phyloP scores from a whole-genome alignment of 805 yeast species.

The Wickerhamomyces kurtzmanii region DNA sequence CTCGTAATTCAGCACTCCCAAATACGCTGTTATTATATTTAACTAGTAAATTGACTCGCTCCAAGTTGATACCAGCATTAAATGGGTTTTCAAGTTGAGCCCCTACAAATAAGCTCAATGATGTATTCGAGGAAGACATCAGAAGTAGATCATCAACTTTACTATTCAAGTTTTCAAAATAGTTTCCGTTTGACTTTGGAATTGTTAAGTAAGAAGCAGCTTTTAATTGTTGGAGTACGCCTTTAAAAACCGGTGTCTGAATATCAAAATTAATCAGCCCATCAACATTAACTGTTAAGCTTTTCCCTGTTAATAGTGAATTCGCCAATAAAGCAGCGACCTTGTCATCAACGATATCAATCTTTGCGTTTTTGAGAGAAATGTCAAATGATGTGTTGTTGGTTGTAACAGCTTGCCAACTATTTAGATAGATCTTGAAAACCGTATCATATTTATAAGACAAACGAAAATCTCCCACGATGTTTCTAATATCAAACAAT shows the following conservation, averaged over 20 bases:
- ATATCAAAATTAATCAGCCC: slow-evolving; percentile 11
- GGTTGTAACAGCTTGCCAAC: slow-evolving; percentile 14
- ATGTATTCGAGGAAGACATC: slow-evolving; percentile 17
- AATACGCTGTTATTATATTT: slow-evolving; percentile 22
- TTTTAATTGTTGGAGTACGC: slow-evolving; percentile 12
- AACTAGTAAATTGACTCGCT: slow-evolving; percentile 18
- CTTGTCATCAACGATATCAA: slow-evolving; percentile 11
- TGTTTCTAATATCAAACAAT: slow-evolving; percentile 4
- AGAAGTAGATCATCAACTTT: slow-evolving; percentile 11
- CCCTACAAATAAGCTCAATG: slow-evolving; percentile 19
- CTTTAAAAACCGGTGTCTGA: slow-evolving; percentile 13
- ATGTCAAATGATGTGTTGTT: slow-evolving; percentile 1
- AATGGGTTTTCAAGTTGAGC: slow-evolving; percentile 25
- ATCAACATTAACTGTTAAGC: slow-evolving; percentile 1
- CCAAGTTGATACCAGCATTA: slow-evolving; percentile 14
- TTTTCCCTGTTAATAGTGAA: slow-evolving; percentile 4
- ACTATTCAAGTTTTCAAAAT: slow-evolving; percentile 3
- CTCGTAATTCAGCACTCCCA: slow-evolving; percentile 19
- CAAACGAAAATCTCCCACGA: slow-evolving; percentile 9
- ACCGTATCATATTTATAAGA: slow-evolving; percentile 4
- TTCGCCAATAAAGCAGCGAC: slow-evolving; percentile 3
- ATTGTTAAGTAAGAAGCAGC: slow-evolving; percentile 1
- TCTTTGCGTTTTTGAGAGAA: slow-evolving; percentile 8
- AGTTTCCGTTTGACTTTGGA: neutral
- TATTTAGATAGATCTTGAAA: slow-evolving; percentile 7